Percentiles rank a stretch among this genome's conserved stretches.
Conservation (phyloP, 495 filamentous ascomycete species). For the Astrothelium macrocarpum region DNA sequence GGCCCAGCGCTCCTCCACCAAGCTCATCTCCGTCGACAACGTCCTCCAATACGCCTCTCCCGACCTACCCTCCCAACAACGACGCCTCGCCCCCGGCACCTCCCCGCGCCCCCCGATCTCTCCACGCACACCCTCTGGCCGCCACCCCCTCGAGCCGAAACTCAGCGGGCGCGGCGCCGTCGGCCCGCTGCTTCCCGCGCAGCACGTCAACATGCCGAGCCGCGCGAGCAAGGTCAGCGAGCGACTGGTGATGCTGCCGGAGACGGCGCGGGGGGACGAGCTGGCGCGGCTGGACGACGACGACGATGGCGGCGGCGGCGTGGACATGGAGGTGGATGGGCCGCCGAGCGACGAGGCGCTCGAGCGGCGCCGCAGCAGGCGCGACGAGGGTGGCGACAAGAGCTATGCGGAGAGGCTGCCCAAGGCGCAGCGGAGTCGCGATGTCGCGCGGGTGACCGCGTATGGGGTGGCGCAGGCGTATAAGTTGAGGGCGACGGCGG, state of each 20-base stretch:
- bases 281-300: conserved; percentile 27
- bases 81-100: conserved; percentile 56
- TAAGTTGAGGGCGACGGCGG: conserved; percentile 72
- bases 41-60: conserved; percentile 88
- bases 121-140: conserved; percentile 37
- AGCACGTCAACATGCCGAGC: conserved; percentile 50
- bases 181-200: conserved; percentile 3
- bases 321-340: conserved; percentile 48
- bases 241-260: conserved; percentile 90
- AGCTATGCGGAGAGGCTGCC: conserved; percentile 92
- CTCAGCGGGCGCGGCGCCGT: conserved; percentile 28
- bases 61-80: conserved; percentile 91
- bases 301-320: conserved; percentile 44
- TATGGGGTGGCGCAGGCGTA: conserved; percentile 95
- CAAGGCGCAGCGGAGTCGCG: conserved; percentile 62
- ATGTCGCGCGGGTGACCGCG: conserved; percentile 77
- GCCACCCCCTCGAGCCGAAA: conserved; percentile 36
- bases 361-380: conserved; percentile 53
- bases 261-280: conserved; percentile 44
- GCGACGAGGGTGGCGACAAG: conserved; percentile 47
- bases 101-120: conserved; percentile 43
- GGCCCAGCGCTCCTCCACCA: conserved; percentile 40
- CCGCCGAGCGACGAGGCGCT: conserved; percentile 72
- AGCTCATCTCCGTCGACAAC: conserved; percentile 91
- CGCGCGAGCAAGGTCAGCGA: conserved; percentile 88